Base-by-base conservation (phyloP, 768 basidiomycete species). In the Psilocybe subaeruginosa region DNA sequence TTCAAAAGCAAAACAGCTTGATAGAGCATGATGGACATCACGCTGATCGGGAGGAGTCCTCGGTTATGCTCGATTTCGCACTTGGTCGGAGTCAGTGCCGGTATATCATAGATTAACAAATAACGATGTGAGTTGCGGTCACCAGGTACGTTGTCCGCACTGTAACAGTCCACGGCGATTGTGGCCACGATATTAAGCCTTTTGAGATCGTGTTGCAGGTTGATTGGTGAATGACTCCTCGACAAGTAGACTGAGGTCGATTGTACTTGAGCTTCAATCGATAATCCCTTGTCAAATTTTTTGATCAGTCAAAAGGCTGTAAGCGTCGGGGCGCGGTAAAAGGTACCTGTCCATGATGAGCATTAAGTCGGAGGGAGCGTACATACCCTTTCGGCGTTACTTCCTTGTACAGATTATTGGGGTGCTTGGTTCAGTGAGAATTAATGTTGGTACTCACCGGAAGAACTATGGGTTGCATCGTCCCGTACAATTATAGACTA, bases 21-120 rank as follows among this genome's bases (percentile, higher is more conserved):
- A 35, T 6, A 11, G 33, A 11, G 33, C 7, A 35, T 35, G 33
- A 35, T 35, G 14, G 8, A 12, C 4, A 43, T 43, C n/a, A 14
- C n/a, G 41, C n/a, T 43, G 41, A 43, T 89, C 89, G 8, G 92
- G 91, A 71, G 92, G 91, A 69, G 74, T 76, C 3, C 90, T 92
- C 64, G 90, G 92, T 69, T 7, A 35, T 2, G 33, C 33, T 7
- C 33, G 11, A 35, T 11, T 11, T 7, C 33, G 33, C 6, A 35
- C 6, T 35, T 35, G 23, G 23, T 23, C 23, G 23, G 23, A 23
- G 23, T 23, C 23, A 23, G 23, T 35, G 33, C 7, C 11, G 3
- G 33, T 35, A 11, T 35, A 35, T 35, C 33, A 35, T 35, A 35
- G 33, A 35, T 35, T 35, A 11, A 35, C 33, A 35, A 35, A 35